phyloP scores from a whole-genome alignment of 768 basidiomycete genomes.

The Nidula microcarpa region DNA sequence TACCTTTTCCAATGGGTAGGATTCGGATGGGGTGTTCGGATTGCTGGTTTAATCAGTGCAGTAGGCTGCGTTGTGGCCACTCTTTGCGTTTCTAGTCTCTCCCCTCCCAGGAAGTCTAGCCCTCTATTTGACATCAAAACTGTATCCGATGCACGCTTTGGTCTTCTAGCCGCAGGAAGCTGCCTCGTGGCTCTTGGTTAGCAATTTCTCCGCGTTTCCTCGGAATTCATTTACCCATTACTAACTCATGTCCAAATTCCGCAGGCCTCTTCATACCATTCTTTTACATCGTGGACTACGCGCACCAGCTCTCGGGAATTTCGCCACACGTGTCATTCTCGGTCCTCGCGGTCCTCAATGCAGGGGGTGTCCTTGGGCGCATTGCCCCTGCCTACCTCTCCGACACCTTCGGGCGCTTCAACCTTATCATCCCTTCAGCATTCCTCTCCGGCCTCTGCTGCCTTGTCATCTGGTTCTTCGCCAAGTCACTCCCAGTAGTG shows the following conservation, averaged over 20 bases:
- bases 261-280: conserved; percentile 70
- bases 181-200: conserved; percentile 59
- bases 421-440: conserved; percentile 60
- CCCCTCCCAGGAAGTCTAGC: conserved; percentile 20
- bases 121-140: conserved; percentile 26
- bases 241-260: neutral
- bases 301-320: conserved; percentile 35
- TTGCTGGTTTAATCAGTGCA: conserved; percentile 48
- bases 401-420: conserved; percentile 64
- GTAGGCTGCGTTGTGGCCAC: conserved; percentile 44
- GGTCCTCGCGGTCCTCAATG: conserved; percentile 66
- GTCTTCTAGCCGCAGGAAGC: conserved; percentile 51
- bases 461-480: conserved; percentile 54
- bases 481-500: conserved; percentile 33
- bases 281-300: conserved; percentile 66
- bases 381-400: conserved; percentile 61
- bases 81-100: conserved; percentile 38
- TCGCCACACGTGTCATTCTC: conserved; percentile 41
- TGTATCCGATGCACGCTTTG: conserved; percentile 48
- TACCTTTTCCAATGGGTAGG: conserved; percentile 51
- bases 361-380: conserved; percentile 62
- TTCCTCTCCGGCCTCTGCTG: conserved; percentile 61
- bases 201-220: conserved; percentile 10
- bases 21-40: conserved; percentile 62
- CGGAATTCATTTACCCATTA: neutral